Percentiles rank a stretch among this genome's conserved stretches.
Conservation (phyloP, 495 filamentous ascomycete species). For the Neurospora intermedia region DNA sequence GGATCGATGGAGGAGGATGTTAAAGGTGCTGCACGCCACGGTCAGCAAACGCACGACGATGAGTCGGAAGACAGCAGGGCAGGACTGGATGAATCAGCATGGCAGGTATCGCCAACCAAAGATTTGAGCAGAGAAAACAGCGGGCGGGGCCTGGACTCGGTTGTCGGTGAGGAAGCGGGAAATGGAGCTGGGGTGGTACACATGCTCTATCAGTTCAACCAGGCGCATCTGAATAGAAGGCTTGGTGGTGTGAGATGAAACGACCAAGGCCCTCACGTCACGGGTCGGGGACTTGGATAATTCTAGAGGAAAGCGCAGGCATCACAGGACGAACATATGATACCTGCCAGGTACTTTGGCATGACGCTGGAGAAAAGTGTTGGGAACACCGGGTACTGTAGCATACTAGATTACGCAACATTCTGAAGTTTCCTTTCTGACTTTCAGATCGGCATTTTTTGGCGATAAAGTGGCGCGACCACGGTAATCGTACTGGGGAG, state of each 20-base stretch:
- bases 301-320: not conserved
- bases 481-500: not conserved
- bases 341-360: not conserved
- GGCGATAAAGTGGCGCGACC: not conserved
- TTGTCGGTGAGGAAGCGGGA: slow-evolving; percentile 3
- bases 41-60: slow-evolving; percentile 67
- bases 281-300: not conserved
- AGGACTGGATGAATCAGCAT: slow-evolving; percentile 40
- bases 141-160: slow-evolving; percentile 13
- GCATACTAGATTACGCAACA: not conserved
- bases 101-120: slow-evolving; percentile 36
- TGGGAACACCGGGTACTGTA: not conserved
- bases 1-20: slow-evolving; percentile 36
- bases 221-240: slow-evolving; percentile 55
- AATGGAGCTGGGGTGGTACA: slow-evolving; percentile 60
- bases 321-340: not conserved
- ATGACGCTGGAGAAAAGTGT: not conserved
- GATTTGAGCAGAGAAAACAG: slow-evolving; percentile 34
- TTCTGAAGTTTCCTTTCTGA: not conserved
- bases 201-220: slow-evolving; percentile 84
- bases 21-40: slow-evolving; percentile 53
- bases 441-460: not conserved
- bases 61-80: slow-evolving; percentile 40
- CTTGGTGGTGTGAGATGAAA: slow-evolving; percentile 30
- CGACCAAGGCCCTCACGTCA: not conserved